Percentiles rank a stretch among this genome's conserved stretches.
These are phyloP conservation scores for Cercospora citrullina DNA, from an alignment of 2,329 filamentous ascomycete species.

Conservation along the genomic window DNA sequence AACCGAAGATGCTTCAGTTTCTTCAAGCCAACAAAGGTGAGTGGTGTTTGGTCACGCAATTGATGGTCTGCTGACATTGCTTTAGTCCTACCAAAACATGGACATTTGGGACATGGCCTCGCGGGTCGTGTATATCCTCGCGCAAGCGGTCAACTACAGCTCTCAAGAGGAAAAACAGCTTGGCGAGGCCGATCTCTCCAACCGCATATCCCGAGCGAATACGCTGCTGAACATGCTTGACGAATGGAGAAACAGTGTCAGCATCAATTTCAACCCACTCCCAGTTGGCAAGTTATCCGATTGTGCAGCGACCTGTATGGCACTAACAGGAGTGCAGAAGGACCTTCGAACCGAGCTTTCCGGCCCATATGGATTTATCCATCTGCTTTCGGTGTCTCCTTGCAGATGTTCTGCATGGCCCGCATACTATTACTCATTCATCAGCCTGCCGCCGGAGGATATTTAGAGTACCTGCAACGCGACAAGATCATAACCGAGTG, in stretches of 20 bases:
- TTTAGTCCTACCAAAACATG: conserved; percentile 46
- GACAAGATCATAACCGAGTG: conserved; percentile 50
- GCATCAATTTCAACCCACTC: conserved; percentile 48
- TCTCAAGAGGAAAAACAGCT: conserved; percentile 53
- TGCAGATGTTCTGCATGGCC: conserved; percentile 57
- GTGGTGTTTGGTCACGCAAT: neutral
- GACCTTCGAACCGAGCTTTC: conserved; percentile 48
- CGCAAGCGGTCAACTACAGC: conserved; percentile 60
- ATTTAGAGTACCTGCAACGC: conserved; percentile 50
- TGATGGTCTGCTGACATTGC: neutral
- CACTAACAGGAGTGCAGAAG: conserved; percentile 20
- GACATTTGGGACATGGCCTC: conserved; percentile 57
- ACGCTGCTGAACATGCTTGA: conserved; percentile 51
- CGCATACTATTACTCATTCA: conserved; percentile 56
- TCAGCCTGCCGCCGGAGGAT: conserved; percentile 52
- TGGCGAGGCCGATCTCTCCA: conserved; percentile 44
- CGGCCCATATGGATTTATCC: conserved; percentile 56
- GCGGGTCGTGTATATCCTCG: conserved; percentile 56
- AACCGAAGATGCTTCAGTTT: conserved; percentile 58
- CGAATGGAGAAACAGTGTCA: conserved; percentile 52
- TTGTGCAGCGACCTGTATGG: neutral
- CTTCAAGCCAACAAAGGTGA: conserved; percentile 54
- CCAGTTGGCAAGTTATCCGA: conserved; percentile 29
- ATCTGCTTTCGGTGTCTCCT: conserved; percentile 46
- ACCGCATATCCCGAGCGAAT: conserved; percentile 45